A percentile compares a stretch with the other conserved stretches of the same genome.
phyloP scores from a whole-genome alignment of 495 filamentous ascomycete genomes.

The Daldinia grandis region DNA sequence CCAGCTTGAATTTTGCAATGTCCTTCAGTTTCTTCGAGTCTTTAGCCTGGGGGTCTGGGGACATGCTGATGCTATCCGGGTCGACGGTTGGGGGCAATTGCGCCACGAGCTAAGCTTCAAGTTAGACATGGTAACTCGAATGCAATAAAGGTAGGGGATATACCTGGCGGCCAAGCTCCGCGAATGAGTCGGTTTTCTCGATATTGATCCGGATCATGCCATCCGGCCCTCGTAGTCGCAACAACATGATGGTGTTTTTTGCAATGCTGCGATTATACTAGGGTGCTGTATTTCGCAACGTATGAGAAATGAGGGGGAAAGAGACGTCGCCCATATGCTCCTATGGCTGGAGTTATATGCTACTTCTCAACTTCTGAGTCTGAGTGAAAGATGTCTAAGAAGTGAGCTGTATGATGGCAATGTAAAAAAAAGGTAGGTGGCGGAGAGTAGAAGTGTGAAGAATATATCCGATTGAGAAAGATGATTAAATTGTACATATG shows the following conservation, averaged over 20 bases:
- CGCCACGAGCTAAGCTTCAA: slow-evolving; percentile 49
- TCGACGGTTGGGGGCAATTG: slow-evolving; percentile 68
- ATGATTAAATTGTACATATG: slow-evolving; percentile 9
- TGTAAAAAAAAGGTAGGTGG: background rate
- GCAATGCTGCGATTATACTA: slow-evolving; percentile 3
- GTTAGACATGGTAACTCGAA: slow-evolving; percentile 25
- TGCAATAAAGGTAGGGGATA: slow-evolving; percentile 6
- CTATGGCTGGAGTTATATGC: background rate
- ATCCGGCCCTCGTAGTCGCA: slow-evolving; percentile 73
- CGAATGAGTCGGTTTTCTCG: slow-evolving; percentile 64
- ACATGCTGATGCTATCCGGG: slow-evolving; percentile 77
- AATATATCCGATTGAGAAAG: slow-evolving; percentile 18
- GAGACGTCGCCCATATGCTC: background rate
- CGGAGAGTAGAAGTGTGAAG: slow-evolving; percentile 13
- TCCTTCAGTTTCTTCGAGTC: slow-evolving; percentile 74
- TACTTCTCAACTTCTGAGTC: background rate
- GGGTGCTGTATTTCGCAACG: slow-evolving; percentile 5
- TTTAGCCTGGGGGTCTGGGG: slow-evolving; percentile 78
- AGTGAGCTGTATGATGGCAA: background rate
- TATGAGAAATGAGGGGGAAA: slow-evolving; percentile 8
- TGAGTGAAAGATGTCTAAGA: background rate
- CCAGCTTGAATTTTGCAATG: slow-evolving; percentile 71
- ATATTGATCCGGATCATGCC: slow-evolving; percentile 74
- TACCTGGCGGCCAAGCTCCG: slow-evolving; percentile 61
- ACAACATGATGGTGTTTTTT: slow-evolving; percentile 61